Conservation (phyloP, 495 filamentous ascomycete species). For the Neurospora tetraspora region DNA sequence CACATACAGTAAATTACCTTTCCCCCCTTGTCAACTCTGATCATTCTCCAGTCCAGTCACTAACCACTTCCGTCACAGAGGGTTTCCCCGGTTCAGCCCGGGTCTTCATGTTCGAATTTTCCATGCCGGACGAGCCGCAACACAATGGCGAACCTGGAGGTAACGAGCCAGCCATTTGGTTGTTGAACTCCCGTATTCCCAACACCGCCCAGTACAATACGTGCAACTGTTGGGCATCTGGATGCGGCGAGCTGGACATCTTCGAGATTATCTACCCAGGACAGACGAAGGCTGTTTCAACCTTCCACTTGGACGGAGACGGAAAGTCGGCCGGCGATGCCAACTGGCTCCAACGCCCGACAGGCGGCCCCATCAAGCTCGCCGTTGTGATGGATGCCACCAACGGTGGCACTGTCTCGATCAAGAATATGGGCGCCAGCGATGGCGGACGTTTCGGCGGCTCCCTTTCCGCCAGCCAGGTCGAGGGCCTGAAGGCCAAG, state of each 20-base stretch:
- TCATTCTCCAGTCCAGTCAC: neutral
- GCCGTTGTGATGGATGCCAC: conserved; percentile 46
- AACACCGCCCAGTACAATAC: conserved; percentile 50
- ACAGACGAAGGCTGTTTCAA: conserved; percentile 41
- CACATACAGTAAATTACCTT: conserved; percentile 29
- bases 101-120: conserved; percentile 58
- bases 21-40: rapidly evolving
- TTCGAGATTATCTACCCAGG: conserved; percentile 52
- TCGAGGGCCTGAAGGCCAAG: neutral
- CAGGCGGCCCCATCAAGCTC: conserved; percentile 39
- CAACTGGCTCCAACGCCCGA: conserved; percentile 56
- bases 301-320: conserved; percentile 35
- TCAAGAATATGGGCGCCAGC: neutral
- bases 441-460: neutral
- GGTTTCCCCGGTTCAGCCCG: conserved; percentile 55
- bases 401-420: neutral
- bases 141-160: neutral
- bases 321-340: conserved; percentile 39
- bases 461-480: neutral
- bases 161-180: conserved; percentile 50
- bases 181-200: conserved; percentile 59
- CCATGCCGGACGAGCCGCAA: conserved; percentile 41
- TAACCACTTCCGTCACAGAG: conserved; percentile 14
- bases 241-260: conserved; percentile 64
- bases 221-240: conserved; percentile 58